Percentiles rank a stretch among this genome's conserved stretches.
Conservation (phyloP, 805 yeast species). For the Candida verbasci region DNA sequence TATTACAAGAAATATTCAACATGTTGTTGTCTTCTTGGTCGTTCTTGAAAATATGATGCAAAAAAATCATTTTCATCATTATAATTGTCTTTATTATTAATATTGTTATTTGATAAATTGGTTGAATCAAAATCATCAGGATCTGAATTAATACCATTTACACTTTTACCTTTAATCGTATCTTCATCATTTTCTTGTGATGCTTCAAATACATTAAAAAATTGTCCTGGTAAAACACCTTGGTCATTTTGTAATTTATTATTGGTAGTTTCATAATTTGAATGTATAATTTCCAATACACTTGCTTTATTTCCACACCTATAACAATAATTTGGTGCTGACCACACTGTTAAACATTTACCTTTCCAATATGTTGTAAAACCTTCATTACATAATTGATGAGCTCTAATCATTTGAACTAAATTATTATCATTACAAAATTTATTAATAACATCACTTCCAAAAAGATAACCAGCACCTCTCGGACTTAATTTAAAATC, state of each 20-base stretch:
- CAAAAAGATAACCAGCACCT: conserved; percentile 98
- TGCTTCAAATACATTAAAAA: conserved; percentile 93
- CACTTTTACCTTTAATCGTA: conserved; percentile 36
- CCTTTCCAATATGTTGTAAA: conserved; percentile 90
- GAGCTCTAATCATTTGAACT: conserved; percentile 86
- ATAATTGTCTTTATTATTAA: conserved; percentile 11
- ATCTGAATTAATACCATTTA: conserved; percentile 27
- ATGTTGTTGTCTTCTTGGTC: conserved; percentile 27
- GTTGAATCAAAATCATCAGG: conserved; percentile 9
- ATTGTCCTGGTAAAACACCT: conserved; percentile 47
- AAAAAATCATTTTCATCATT: conserved; percentile 17
- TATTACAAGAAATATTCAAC: conserved; percentile 43
- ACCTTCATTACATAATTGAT: conserved; percentile 95
- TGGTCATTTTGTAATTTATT: conserved; percentile 9
- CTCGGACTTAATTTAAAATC: conserved; percentile 89
- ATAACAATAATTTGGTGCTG: conserved; percentile 97
- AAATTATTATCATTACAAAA: conserved; percentile 75
- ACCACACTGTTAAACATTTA: conserved; percentile 93
- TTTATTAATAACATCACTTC: conserved; percentile 82
- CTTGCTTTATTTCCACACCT: conserved; percentile 96
- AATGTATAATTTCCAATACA: conserved; percentile 73
- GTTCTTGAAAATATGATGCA: conserved; percentile 18
- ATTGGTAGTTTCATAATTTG: conserved; percentile 35
- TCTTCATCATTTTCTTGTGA: conserved; percentile 87
- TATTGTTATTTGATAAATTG: conserved; percentile 9